Percentiles rank a stretch among this genome's conserved stretches.
These are phyloP conservation scores for Umbelopsis sp. DNA, from an alignment of 192 early-diverging fungal genomes.

Conservation along the genomic window DNA sequence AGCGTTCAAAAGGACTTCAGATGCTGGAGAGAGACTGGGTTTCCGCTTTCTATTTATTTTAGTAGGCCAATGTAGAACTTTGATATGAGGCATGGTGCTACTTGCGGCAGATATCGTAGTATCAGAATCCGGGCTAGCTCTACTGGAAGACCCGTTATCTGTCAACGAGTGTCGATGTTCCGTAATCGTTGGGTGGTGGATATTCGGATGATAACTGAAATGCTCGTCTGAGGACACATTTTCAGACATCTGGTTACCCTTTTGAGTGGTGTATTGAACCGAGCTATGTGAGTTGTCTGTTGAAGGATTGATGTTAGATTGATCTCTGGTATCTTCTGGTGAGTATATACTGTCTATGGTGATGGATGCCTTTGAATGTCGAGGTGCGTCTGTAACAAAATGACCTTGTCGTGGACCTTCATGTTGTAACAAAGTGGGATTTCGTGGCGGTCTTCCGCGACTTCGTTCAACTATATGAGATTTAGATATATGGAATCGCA, in stretches of 20 bases:
- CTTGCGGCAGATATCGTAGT: conserved; percentile 3
- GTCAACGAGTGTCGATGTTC: neutral
- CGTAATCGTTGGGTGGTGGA: neutral
- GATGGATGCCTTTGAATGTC: too few species aligned
- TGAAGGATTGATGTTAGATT: neutral
- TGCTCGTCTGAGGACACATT: too few species aligned
- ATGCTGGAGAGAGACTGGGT: conserved; percentile 8
- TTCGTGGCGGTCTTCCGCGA: neutral
- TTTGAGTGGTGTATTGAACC: too few species aligned
- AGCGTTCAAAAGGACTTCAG: conserved; percentile 19
- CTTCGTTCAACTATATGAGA: conserved; percentile 23
- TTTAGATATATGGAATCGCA: conserved; percentile 34
- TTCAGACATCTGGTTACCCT: too few species aligned
- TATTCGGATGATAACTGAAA: neutral
- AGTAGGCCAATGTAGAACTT: conserved; percentile 1
- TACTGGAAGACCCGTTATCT: neutral
- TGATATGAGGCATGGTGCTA: conserved; percentile 7
- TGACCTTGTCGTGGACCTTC: neutral
- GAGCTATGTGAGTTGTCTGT: neutral
- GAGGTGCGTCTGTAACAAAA: neutral
- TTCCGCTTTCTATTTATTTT: conserved; percentile 12
- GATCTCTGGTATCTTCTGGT: neutral
- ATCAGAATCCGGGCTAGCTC: neutral
- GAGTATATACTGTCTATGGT: neutral
- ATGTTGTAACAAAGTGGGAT: neutral